Base-by-base conservation (phyloP, 2,329 filamentous ascomycete species). In the Diaporthe sp. region DNA sequence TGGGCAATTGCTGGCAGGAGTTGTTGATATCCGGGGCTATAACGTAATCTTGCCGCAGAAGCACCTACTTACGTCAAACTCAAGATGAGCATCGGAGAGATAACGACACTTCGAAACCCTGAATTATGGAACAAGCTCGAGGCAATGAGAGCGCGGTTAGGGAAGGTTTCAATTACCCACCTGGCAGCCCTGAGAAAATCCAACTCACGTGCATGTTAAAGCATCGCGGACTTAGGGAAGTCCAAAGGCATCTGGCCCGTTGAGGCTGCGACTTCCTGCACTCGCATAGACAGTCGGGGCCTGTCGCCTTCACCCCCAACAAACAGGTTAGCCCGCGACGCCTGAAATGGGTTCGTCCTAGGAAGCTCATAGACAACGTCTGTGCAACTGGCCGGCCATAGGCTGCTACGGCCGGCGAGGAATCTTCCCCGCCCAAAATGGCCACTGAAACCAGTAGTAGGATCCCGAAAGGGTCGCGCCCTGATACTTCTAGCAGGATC, bases 1-100 rank as follows among this genome's bases (percentile, higher is more conserved):
- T 68, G 31, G 15, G 19, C 12, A 25, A 42, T 42, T 42, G 49
- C 49, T 42, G n/a, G 37, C 22, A 9, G n/a, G 65, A 42, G 65
- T 69, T 69, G 65, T 55, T 69, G 34, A 39, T 28, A 51, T 37
- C 37, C 46, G 34, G 46, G 46, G 65, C 46, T 39, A 68, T 69
- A 55, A 69, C 65, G 46, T 69, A 42, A 69, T 69, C 49, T 69
- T 69, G 65, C 49, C 34, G 46, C 65, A 69, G 65, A 55, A 42
- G 34, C 49, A 69, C 65, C 37, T 69, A 37, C 49, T 55, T 55
- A 55, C 34, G 49, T 69, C 65, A 69, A 69, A 55, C 22, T 22
- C 65, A 53, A 69, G 22, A 69, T 69, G 65, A 42, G 65, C 49
- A 25, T n/a, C 2, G 65, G 49, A 55, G 65, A 31, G 49, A 69